Conservation (phyloP, 148 eudicot species). For the Silene conica region DNA sequence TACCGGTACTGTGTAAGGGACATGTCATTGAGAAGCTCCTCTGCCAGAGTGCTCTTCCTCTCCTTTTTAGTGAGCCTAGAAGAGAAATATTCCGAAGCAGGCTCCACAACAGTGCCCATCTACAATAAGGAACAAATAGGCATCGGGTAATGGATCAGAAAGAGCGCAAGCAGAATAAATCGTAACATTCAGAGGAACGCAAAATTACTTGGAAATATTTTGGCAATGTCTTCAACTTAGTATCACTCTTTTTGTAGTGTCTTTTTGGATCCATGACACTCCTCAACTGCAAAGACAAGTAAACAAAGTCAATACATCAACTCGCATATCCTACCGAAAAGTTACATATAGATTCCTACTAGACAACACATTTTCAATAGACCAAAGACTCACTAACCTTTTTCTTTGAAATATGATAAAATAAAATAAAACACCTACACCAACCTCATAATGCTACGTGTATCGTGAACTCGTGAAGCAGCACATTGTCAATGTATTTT, state of each 20-base stretch:
- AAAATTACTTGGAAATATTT: constrained; percentile 75
- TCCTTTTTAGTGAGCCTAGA: constrained; percentile 81
- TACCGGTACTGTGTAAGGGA: constrained; percentile 58
- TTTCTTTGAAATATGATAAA: too few species aligned
- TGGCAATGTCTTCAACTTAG: constrained; percentile 65
- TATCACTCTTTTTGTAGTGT: constrained; percentile 86
- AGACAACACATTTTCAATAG: too few species aligned
- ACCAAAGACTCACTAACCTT: too few species aligned
- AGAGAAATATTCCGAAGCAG: constrained; percentile 53
- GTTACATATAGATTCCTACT: not conserved
- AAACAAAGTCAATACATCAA: constrained; percentile 4
- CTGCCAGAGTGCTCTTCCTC: constrained; percentile 76
- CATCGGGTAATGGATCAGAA: not conserved
- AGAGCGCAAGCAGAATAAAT: not conserved
- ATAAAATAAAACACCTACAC: not conserved
- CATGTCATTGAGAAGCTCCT: constrained; percentile 68
- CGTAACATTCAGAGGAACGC: not conserved
- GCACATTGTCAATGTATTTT: not conserved
- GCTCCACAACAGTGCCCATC: constrained; percentile 84
- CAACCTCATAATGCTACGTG: not conserved
- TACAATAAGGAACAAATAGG: constrained; percentile 22
- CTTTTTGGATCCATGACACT: constrained; percentile 90
- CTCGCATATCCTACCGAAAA: not conserved
- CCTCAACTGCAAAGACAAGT: constrained; percentile 54
- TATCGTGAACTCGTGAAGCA: not conserved